Evolutionary conservation across 2,329 filamentous ascomycete species (phyloP), one percentile per base, ranked within the genome.

Genomic region (Trichoderma arundinaceum): DNA sequence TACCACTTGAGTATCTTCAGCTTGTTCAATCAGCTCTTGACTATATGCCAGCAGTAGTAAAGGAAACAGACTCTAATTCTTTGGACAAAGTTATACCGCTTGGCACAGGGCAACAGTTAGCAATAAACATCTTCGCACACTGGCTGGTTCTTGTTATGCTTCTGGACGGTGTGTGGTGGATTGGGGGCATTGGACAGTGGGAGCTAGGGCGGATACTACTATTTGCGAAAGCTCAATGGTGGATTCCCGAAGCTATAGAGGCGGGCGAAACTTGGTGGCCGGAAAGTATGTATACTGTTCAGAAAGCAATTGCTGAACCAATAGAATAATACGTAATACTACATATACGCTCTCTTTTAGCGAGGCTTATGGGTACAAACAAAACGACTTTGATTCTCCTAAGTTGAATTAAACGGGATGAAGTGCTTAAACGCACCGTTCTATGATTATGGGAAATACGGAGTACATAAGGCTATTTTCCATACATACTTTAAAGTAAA

Each of bases 1-100:
- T 62, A 9, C 59, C 59, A 8, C 35, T 62, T 3, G 46, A 62
- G n/a, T 62, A 44, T 35, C 59, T 62, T 7, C 59, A 53, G 39
- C 59, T 62, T 10, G 59, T 62, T 52, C 59, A 62, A n/a, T 62
- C 59, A 62, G 59, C 59, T n/a, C 28, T 62, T 3, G 59, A 62
- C 15, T 39, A 61, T 35, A 51, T 52, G 38, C 58, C 58, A 8
- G 22, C 43, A 13, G 22, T 46, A 9, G 48, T 4, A 33, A 15
- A 43, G 6, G 46, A 52, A 35, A 15, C 28, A 2, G 38, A 33
- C 9, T 19, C 46, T 1, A 2, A 4, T 43, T 61, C 19, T 19
- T 7, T 32, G 19, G n/a, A 53, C 3, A 52, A 62, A 3, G 7
- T 10, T 35, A n/a, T 44, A n/a, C 28, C 28, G 6, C 59, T 62